Evolutionary conservation across 2,329 filamentous ascomycete genomes (phyloP).

Genomic region (Fusarium sterilihyphosum): DNA sequence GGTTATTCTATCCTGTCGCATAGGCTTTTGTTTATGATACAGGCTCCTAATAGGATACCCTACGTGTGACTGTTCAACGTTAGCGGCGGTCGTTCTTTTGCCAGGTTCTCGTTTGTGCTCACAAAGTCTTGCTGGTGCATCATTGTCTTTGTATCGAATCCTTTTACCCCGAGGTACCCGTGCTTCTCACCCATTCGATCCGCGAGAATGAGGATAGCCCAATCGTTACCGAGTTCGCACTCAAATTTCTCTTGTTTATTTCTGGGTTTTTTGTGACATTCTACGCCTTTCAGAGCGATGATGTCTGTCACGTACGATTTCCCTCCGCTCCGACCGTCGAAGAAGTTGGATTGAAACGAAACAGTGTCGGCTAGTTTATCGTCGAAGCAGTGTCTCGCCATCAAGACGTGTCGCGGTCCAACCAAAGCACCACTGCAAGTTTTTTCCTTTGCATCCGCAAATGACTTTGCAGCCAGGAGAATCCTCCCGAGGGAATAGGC

Average conservation of each 20-base stretch:
- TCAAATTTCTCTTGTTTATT: neutral
- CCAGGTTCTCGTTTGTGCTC: neutral
- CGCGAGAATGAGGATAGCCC: slow-evolving; percentile 11
- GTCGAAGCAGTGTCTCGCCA: slow-evolving; percentile 4
- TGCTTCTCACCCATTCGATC: neutral
- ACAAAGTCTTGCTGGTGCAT: neutral
- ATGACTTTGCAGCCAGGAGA: neutral
- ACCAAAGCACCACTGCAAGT: slow-evolving; percentile 9
- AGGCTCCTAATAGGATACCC: neutral
- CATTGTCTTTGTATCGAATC: neutral
- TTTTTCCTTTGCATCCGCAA: fast-evolving
- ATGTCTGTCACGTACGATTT: neutral
- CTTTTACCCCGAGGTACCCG: slow-evolving; percentile 6
- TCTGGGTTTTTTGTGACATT: neutral
- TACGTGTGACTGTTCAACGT: neutral
- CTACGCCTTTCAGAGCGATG: neutral
- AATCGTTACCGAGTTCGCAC: neutral
- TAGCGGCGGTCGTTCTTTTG: fast-evolving
- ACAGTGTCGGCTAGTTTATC: neutral
- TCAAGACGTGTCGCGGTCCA: slow-evolving; percentile 15
- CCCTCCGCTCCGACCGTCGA: neutral
- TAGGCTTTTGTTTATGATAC: neutral
- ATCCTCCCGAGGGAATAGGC: neutral
- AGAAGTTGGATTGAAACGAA: neutral
- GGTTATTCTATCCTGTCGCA: neutral